Percentiles rank a stretch among this genome's conserved stretches.
Conservation (phyloP, 345 rosid species). For the Excoecaria agallocha region DNA sequence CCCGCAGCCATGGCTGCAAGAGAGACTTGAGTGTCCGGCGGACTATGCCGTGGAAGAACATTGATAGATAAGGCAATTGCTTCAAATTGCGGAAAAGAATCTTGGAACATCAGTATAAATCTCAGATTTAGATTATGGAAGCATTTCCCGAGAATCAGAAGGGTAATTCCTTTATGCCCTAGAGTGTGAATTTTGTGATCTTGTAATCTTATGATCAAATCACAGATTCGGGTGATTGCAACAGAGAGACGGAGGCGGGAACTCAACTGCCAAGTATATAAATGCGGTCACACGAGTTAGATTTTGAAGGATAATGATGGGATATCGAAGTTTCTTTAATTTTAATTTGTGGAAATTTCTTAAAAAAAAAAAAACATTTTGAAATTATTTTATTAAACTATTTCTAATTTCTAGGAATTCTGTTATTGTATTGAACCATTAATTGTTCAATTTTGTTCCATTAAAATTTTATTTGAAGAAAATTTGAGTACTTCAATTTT, state of each 20-base stretch:
- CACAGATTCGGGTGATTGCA: background rate
- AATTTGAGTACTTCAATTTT: too few species aligned
- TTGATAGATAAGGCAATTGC: conserved; percentile 9
- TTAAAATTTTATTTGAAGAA: too few species aligned
- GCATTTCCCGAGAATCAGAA: background rate
- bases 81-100: conserved; percentile 19
- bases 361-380: too few species aligned
- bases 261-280: background rate
- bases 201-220: background rate
- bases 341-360: too few species aligned
- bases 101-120: background rate
- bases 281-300: too few species aligned
- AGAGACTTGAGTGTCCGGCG: conserved; percentile 55
- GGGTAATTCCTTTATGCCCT: background rate
- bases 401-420: too few species aligned
- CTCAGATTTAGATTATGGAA: background rate
- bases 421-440: too few species aligned
- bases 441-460: too few species aligned
- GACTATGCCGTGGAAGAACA: conserved; percentile 45
- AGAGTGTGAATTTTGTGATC: background rate
- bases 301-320: too few species aligned
- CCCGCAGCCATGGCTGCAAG: conserved; percentile 62
- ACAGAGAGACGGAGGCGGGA: background rate
- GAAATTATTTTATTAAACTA: too few species aligned
- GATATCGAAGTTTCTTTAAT: too few species aligned